phyloP scores from a whole-genome alignment of 2,329 filamentous ascomycete species.

The Fusarium liriodendri region DNA sequence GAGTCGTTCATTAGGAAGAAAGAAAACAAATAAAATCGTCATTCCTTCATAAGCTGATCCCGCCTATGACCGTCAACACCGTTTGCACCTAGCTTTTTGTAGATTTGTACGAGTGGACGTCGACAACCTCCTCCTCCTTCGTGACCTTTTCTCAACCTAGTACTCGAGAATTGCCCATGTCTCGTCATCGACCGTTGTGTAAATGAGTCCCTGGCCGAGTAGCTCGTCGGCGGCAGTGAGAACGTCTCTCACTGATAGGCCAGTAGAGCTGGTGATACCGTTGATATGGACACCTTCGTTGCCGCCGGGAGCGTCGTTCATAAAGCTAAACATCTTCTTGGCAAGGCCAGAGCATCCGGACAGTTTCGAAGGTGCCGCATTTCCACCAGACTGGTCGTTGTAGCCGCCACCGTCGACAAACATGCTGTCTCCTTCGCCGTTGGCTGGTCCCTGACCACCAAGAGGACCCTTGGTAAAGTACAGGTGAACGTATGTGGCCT shows the following conservation, averaged over 20 bases:
- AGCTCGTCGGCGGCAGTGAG: constrained; percentile 85
- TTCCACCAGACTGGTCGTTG: constrained; percentile 51
- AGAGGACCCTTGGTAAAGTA: constrained; percentile 79
- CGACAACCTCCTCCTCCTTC: neutral
- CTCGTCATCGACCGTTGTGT: constrained; percentile 91
- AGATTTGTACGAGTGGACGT: constrained; percentile 16
- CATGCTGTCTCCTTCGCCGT: constrained; percentile 61
- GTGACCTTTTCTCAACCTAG: constrained; percentile 44
- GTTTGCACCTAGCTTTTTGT: constrained; percentile 38
- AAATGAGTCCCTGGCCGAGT: constrained; percentile 78
- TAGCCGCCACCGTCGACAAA: constrained; percentile 64
- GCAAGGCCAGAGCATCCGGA: constrained; percentile 66
- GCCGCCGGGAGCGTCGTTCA: constrained; percentile 75
- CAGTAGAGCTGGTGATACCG: constrained; percentile 74
- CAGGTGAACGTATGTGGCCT: constrained; percentile 89
- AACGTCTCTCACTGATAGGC: constrained; percentile 77
- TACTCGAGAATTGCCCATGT: constrained; percentile 89
- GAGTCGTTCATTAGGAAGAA: constrained; percentile 43
- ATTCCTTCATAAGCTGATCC: constrained; percentile 43
- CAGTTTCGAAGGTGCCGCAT: constrained; percentile 53
- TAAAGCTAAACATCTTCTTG: constrained; percentile 76
- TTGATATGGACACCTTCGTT: constrained; percentile 89
- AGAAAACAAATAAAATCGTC: constrained; percentile 34
- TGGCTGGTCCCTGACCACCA: constrained; percentile 54
- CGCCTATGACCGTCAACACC: constrained; percentile 41